Base-by-base conservation (phyloP, 306 rosid species). In the Geum urbanum region DNA sequence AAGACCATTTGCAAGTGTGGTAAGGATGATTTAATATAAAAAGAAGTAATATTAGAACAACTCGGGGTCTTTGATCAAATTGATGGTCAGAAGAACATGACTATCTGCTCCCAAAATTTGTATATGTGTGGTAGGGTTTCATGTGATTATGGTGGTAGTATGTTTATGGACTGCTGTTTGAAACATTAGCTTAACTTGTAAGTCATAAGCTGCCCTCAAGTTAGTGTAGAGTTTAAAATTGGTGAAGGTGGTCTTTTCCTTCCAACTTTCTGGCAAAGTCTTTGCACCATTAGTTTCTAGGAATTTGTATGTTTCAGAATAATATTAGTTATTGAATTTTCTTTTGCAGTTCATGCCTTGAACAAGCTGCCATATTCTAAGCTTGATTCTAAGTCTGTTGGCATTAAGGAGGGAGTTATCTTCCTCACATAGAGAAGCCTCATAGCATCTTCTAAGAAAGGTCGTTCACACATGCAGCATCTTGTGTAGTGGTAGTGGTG, bases 401-500 rank as follows among this genome's bases (percentile, higher is more conserved):
- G 96, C 77, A 40, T 94, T 76, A 87, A 54, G 86, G 97, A 91
- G 79, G 99, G 99, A 66, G 99, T 94, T 88, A 77, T 94, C 51
- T 94, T 94, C 80, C 83, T 82, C 76, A 94, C 99, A 22, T 94
- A 94, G 82, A 94, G 82, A 79, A 94, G 99, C 78, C 97, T 94
- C 71, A 94, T 94, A 84, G 96, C 99, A 73, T 88, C 95, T 74
- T 90, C 99, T 41, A 97, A 94, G 88, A 89, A 69, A 83, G 99
- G 99, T 54, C 95, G 99, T 71, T 86, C 97, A 77, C 97, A 97
- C 70, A 72, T 90, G 72, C 96, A 81, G 75, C 99, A 94, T 80
- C 96, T 94, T 79, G 95, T 86, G 53, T 97, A 94, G 85, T 94
- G 99, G 99, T 94, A n/a, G n/a, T n/a, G n/a, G n/a, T n/a, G n/a